Percentiles rank a stretch among this genome's conserved stretches.
phyloP scores from a whole-genome alignment of 2,329 filamentous ascomycete species.

The Cephalotrichum gorgonifer region DNA sequence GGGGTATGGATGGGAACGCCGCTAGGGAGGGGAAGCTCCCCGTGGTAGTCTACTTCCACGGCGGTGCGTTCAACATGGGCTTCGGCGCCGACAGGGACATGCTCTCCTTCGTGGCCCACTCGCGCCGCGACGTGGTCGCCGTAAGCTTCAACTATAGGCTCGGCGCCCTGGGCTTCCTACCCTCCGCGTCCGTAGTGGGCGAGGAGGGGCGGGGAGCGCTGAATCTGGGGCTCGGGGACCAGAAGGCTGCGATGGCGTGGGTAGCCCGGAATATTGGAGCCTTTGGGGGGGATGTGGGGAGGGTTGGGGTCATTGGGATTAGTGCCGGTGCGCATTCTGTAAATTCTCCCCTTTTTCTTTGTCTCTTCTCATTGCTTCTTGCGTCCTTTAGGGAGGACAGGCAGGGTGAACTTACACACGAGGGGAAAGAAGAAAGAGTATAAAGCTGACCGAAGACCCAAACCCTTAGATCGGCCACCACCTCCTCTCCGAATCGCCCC shows the following conservation, averaged over 20 bases:
- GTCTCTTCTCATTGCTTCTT: not conserved
- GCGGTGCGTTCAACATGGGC: conserved; percentile 51
- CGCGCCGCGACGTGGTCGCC: conserved; percentile 38
- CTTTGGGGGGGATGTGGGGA: conserved; percentile 49
- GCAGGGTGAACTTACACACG: too few relatives aligned
- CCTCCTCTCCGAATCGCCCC: conserved; percentile 38
- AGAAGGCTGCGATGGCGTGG: conserved; percentile 49
- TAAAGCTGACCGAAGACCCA: too few relatives aligned
- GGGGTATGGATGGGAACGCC: conserved; percentile 13
- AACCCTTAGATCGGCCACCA: conserved; percentile 61
- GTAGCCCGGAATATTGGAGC: conserved; percentile 45
- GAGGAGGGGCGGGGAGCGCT: conserved; percentile 28
- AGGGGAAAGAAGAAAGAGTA: conserved; percentile 5
- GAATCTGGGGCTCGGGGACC: conserved; percentile 57
- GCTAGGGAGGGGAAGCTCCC: conserved; percentile 18
- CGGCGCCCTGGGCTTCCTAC: conserved; percentile 59
- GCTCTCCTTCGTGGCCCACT: conserved; percentile 48
- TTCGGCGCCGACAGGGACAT: conserved; percentile 46
- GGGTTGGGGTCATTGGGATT: conserved; percentile 51
- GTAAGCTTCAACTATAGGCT: conserved; percentile 55
- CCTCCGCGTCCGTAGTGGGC: conserved; percentile 35
- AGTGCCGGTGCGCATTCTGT: conserved; percentile 55
- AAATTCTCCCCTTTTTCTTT: conserved; percentile 8
- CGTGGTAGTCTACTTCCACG: conserved; percentile 52
- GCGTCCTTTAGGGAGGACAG: too few relatives aligned